Evolutionary conservation across 2,329 filamentous ascomycete genomes (phyloP), one percentile per base, ranked within the genome.

Genomic region (Seiridium unicorne): DNA sequence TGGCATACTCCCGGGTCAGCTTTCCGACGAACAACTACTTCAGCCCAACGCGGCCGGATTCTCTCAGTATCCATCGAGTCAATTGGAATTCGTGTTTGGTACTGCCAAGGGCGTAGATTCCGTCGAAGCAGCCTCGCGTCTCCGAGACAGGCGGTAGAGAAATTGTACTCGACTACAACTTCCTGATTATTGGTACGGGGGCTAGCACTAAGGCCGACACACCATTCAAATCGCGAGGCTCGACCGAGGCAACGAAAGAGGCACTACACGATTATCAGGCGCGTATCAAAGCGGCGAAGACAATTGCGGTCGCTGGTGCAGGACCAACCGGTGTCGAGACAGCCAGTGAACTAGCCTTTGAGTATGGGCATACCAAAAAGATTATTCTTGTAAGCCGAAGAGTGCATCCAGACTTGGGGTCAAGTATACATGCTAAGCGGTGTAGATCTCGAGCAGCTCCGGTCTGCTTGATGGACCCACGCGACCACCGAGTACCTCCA

Each of bases 321-420:
- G 73, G 72, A 9, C 62, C 68, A 3, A 76, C 73, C 0, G 73
- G 73, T n/a, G 66, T 72, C 44, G 73, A 73, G 58, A 65, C 66
- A 32, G 65, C 71, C 46, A 71, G 72, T 32, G 73, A 75, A 59
- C 51, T 74, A 47, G 72, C 57, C 2, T 68, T 59, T 51, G 66
- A 67, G 40, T 70, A 65, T 61, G 65, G 68, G 10, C 62, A 60
- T 7, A 60, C 48, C 3, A 72, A 64, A 56, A 56, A 66, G 58
- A 66, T 67, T 55, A 64, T 63, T 38, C 54, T 62, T 7, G 57
- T 62, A 53, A 47, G 56, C 51, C 5, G 32, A 47, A 38, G 34
- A 13, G 3, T 3, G 68, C 18, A 26, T 54, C 65, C 66, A 63
- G 38, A 55, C 55, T 51, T 10, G 44, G 18, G 31, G 5, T 13